phyloP scores from a whole-genome alignment of 1,139 yeast species.

The Nakaseomyces glabratus region DNA sequence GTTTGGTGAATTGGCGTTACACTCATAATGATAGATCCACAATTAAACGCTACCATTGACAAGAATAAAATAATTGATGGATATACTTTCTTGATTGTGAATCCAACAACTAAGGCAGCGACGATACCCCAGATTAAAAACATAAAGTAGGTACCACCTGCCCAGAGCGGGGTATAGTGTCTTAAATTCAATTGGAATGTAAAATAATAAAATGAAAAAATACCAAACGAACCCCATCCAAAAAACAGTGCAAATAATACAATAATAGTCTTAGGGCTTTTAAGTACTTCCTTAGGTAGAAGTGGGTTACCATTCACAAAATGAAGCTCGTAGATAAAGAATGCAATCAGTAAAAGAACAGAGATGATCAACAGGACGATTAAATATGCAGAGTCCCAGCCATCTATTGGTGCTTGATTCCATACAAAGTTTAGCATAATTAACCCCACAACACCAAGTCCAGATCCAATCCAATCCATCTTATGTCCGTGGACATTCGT shows the following conservation, averaged over 20 bases:
- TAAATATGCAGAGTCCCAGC: constrained; percentile 42
- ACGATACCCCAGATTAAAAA: constrained; percentile 39
- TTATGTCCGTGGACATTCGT: constrained; percentile 18
- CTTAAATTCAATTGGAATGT: constrained; percentile 38
- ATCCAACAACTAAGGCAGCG: constrained; percentile 41
- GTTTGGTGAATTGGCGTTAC: constrained; percentile 43
- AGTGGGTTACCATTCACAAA: constrained; percentile 34
- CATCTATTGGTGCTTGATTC: constrained; percentile 47
- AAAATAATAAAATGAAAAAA: constrained; percentile 38
- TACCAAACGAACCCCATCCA: constrained; percentile 55
- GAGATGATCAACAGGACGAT: constrained; percentile 40
- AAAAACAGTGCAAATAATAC: constrained; percentile 31
- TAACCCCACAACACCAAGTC: constrained; percentile 40
- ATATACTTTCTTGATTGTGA: constrained; percentile 35
- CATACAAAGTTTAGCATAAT: constrained; percentile 43
- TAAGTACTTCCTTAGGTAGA: constrained; percentile 38
- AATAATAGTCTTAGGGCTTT: constrained; percentile 31
- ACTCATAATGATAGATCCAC: constrained; percentile 42
- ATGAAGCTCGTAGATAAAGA: constrained; percentile 27
- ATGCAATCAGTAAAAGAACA: constrained; percentile 31
- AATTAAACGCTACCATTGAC: constrained; percentile 40
- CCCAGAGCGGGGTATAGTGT: constrained; percentile 37
- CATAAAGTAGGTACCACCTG: constrained; percentile 40
- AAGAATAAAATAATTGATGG: constrained; percentile 40
- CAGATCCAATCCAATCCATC: constrained; percentile 42